These are phyloP conservation scores for Xylaria sp. DNA, from an alignment of 2,329 filamentous ascomycete species.

Conservation along the genomic window DNA sequence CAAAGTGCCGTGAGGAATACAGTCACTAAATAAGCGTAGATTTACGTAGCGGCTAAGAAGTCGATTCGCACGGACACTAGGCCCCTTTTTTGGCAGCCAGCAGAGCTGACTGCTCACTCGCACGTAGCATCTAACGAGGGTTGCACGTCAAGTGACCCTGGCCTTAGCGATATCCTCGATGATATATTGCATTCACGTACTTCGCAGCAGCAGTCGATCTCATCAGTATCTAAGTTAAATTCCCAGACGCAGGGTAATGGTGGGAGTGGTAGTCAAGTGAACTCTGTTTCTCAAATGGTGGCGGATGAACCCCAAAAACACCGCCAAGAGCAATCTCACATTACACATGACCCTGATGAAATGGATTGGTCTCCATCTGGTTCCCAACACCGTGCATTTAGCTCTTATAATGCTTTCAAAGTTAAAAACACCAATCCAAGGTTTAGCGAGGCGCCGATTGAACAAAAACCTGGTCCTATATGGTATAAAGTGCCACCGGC, in stretches of 20 bases:
- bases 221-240: neutral
- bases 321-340: conserved; percentile 35
- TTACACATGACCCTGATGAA: conserved; percentile 60
- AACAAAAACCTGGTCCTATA: conserved; percentile 66
- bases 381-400: conserved; percentile 67
- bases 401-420: conserved; percentile 55
- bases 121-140: conserved; percentile 40
- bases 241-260: neutral
- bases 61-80: conserved; percentile 68
- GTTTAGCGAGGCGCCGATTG: conserved; percentile 60
- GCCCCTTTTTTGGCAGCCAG: conserved; percentile 60
- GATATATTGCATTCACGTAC: conserved; percentile 44
- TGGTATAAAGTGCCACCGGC: conserved; percentile 77
- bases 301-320: neutral
- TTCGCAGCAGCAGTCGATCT: conserved; percentile 9
- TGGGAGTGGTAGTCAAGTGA: neutral
- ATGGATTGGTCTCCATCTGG: conserved; percentile 81
- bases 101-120: conserved; percentile 42
- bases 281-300: neutral
- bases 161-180: conserved; percentile 46
- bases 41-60: conserved; percentile 57
- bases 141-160: conserved; percentile 50
- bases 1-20: neutral
- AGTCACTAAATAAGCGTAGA: conserved; percentile 51
- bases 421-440: conserved; percentile 56